Evolutionary conservation across 1,284 basidiomycete genomes (phyloP).

Genomic region (Coriolopsis trogii): DNA sequence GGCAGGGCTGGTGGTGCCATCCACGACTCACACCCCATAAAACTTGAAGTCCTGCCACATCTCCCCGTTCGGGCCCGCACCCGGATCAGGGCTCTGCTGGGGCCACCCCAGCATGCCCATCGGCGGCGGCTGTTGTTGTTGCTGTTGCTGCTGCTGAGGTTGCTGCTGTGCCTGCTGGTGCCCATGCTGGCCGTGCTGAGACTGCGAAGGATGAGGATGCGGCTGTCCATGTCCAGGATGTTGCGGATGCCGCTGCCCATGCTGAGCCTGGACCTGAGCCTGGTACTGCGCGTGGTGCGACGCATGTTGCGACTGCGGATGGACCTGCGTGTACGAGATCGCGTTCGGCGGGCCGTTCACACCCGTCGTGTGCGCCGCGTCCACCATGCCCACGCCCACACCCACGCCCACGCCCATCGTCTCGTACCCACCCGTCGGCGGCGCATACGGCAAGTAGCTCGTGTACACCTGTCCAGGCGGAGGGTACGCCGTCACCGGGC

Average conservation of each 20-base stretch:
- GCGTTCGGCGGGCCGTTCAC: too few species aligned
- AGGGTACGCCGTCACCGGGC: slow-evolving; percentile 22
- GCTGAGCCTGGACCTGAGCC: background rate
- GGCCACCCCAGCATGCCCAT: slow-evolving; percentile 18
- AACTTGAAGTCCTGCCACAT: slow-evolving; percentile 23
- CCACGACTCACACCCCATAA: slow-evolving; percentile 9
- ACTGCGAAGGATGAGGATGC: slow-evolving; percentile 2
- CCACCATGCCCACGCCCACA: background rate
- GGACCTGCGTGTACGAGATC: too few species aligned
- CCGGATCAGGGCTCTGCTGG: slow-evolving; percentile 12
- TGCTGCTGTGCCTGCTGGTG: slow-evolving; percentile 35
- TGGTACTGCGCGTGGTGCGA: background rate
- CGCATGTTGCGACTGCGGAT: slow-evolving; percentile 3
- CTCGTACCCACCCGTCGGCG: slow-evolving; percentile 17
- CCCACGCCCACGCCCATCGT: slow-evolving; percentile 7
- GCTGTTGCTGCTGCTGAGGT: slow-evolving; percentile 39
- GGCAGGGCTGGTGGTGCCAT: too few species aligned
- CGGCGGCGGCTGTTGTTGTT: slow-evolving; percentile 2
- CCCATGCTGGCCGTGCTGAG: background rate
- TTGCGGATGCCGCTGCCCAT: background rate
- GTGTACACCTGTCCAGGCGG: background rate
- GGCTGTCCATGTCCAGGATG: slow-evolving; percentile 6
- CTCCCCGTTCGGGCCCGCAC: slow-evolving; percentile 1
- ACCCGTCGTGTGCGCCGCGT: background rate
- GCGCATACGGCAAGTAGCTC: slow-evolving; percentile 24